phyloP scores from a whole-genome alignment of 176 grass and related monocot species.

The Tillandsia leiboldiana region DNA sequence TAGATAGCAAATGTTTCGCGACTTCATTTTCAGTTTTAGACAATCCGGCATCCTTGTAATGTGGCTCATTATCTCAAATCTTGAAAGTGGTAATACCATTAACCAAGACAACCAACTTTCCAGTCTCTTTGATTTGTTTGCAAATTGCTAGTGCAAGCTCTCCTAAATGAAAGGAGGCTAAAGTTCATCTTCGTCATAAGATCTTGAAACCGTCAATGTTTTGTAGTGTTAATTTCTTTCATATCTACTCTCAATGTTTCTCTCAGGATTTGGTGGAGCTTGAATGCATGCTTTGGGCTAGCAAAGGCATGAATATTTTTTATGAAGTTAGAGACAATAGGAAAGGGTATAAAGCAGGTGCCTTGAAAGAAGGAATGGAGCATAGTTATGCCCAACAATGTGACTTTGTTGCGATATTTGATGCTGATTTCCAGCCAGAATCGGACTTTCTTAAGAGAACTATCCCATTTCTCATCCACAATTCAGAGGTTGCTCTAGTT shows the following conservation, averaged over 20 bases:
- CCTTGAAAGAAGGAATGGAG: conserved; percentile 79
- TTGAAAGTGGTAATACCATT: too few species aligned
- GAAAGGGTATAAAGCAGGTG: conserved; percentile 94
- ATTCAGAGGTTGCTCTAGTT: conserved; percentile 71
- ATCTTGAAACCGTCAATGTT: background rate
- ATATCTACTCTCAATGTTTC: conserved; percentile 7
- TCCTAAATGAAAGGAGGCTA: background rate
- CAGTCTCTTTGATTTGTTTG: too few species aligned
- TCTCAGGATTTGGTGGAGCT: conserved; percentile 72
- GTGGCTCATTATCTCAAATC: too few species aligned
- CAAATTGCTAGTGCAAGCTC: too few species aligned
- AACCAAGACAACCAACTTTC: too few species aligned
- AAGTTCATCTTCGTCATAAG: conserved; percentile 10
- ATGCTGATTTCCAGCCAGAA: conserved; percentile 93
- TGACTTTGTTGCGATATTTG: conserved; percentile 89
- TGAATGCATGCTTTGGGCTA: conserved; percentile 78
- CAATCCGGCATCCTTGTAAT: too few species aligned
- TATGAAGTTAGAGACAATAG: conserved; percentile 77
- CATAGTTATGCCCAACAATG: conserved; percentile 58
- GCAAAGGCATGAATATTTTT: conserved; percentile 70
- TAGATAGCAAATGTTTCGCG: too few species aligned
- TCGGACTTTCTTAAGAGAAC: conserved; percentile 71
- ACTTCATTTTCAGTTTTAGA: too few species aligned
- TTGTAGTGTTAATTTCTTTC: background rate
- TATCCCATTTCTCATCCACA: conserved; percentile 57